These are phyloP conservation scores for Salix udensis DNA, from an alignment of 345 rosid species.

Conservation along the genomic window DNA sequence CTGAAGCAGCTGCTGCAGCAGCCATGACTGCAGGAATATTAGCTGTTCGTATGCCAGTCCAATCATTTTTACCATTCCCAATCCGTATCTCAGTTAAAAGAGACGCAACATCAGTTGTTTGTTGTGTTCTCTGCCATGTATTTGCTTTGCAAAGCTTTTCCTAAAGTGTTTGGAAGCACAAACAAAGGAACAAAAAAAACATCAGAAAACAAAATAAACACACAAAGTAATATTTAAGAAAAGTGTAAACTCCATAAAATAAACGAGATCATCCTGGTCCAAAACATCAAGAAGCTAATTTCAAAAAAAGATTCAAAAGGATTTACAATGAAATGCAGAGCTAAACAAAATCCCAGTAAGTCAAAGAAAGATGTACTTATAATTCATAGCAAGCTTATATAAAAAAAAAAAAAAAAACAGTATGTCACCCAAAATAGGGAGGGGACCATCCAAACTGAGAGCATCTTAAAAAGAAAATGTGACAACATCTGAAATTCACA, in stretches of 20 bases:
- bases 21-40: slow-evolving; percentile 97
- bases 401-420: no score
- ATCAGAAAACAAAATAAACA: background rate
- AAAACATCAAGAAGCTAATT: background rate
- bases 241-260: background rate
- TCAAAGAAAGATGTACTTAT: background rate
- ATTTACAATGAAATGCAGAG: background rate
- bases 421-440: slow-evolving; percentile 2
- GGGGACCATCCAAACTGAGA: background rate
- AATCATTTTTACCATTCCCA: slow-evolving; percentile 89
- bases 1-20: slow-evolving; percentile 99
- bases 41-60: slow-evolving; percentile 85
- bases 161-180: slow-evolving; percentile 35
- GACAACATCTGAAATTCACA: background rate
- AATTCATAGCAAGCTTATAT: background rate
- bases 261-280: background rate
- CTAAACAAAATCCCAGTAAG: background rate
- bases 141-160: slow-evolving; percentile 97
- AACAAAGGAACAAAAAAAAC: slow-evolving; percentile 6
- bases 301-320: background rate
- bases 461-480: background rate
- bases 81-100: slow-evolving; percentile 92
- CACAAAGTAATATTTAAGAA: background rate
- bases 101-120: slow-evolving; percentile 84
- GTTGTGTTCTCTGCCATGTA: slow-evolving; percentile 90